These are phyloP conservation scores for Trichoderma polysporum DNA, from an alignment of 2,329 filamentous ascomycete species.

Conservation along the genomic window DNA sequence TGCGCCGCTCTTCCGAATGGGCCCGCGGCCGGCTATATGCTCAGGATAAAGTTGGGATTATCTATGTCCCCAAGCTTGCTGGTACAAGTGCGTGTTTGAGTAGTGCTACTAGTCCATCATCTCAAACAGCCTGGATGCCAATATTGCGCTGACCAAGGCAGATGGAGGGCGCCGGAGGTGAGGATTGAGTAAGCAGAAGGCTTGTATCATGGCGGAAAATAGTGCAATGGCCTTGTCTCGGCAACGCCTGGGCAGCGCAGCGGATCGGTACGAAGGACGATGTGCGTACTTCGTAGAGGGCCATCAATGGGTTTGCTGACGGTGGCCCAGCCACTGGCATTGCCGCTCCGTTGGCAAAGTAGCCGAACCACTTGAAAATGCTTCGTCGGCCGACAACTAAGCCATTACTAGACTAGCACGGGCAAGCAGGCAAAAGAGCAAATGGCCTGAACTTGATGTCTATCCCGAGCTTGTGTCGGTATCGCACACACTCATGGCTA, in stretches of 20 bases:
- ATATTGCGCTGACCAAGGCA: neutral
- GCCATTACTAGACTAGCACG: constrained; percentile 11
- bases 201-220: neutral
- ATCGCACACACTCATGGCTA: constrained; percentile 4
- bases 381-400: constrained; percentile 17
- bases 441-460: neutral
- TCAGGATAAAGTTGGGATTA: neutral
- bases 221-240: constrained; percentile 7
- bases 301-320: constrained; percentile 11
- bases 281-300: neutral
- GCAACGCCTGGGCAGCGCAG: constrained; percentile 1
- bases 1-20: neutral
- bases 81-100: neutral
- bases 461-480: constrained; percentile 5
- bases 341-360: constrained; percentile 8
- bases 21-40: neutral
- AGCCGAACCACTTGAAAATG: constrained; percentile 3
- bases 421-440: neutral
- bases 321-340: constrained; percentile 18
- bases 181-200: neutral
- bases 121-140: neutral
- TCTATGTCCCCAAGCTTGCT: neutral
- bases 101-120: neutral
- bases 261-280: constrained; percentile 4
- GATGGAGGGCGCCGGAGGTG: neutral